A percentile compares a stretch with the other conserved stretches of the same genome.
These are phyloP conservation scores for Millerozyma acaciae DNA, from an alignment of 805 yeast species.

Conservation along the genomic window DNA sequence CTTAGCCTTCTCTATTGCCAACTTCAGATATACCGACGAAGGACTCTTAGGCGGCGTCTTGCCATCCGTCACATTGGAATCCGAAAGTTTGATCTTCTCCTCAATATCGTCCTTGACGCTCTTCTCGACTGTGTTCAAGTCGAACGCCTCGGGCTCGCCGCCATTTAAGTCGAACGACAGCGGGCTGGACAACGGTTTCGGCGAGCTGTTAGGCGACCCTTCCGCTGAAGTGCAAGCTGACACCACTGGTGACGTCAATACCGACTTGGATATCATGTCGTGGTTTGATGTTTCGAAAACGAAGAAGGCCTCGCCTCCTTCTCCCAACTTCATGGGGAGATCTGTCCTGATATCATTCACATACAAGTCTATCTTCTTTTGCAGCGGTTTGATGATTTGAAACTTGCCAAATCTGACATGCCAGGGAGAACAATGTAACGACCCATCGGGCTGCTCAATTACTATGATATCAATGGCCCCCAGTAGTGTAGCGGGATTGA, in stretches of 20 bases:
- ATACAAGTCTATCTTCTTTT: slow-evolving; percentile 84
- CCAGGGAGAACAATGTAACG: slow-evolving; percentile 88
- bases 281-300: slow-evolving; percentile 78
- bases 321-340: slow-evolving; percentile 94
- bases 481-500: slow-evolving; percentile 91
- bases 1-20: slow-evolving; percentile 56
- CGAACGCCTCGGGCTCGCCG: slow-evolving; percentile 33
- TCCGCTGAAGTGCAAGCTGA: slow-evolving; percentile 64
- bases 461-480: slow-evolving; percentile 98
- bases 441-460: slow-evolving; percentile 81
- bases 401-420: slow-evolving; percentile 95
- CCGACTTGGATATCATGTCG: slow-evolving; percentile 64
- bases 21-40: slow-evolving; percentile 27
- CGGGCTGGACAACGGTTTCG: slow-evolving; percentile 9
- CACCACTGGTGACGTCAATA: slow-evolving; percentile 83
- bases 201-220: slow-evolving; percentile 27
- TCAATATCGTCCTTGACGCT: slow-evolving; percentile 24
- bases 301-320: slow-evolving; percentile 96
- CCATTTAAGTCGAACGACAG: slow-evolving; percentile 11
- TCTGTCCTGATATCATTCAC: slow-evolving; percentile 81
- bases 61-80: slow-evolving; percentile 9
- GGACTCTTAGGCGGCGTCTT: slow-evolving; percentile 11
- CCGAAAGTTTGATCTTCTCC: slow-evolving; percentile 21
- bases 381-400: slow-evolving; percentile 87
- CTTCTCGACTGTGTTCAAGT: slow-evolving; percentile 16